Evolutionary conservation across 2,329 filamentous ascomycete genomes (phyloP).

Genomic region (Penicillium aurantiogriseum): DNA sequence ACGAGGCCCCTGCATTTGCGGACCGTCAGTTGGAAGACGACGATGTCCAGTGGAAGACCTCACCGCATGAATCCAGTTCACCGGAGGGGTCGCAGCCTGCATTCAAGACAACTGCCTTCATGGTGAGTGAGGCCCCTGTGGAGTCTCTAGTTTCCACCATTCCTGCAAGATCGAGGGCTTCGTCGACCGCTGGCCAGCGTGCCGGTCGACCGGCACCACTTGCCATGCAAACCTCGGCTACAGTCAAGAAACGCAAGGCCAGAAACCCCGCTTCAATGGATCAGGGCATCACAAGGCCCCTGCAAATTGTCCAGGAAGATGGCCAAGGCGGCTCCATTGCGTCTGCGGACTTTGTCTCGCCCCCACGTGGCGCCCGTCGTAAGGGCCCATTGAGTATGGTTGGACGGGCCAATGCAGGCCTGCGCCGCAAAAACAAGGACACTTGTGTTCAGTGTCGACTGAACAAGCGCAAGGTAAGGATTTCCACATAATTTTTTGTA

Average conservation of each 20-base stretch:
- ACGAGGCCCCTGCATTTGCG: constrained; percentile 30
- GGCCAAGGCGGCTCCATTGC: constrained; percentile 43
- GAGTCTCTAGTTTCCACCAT: constrained; percentile 30
- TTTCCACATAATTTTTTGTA: not conserved
- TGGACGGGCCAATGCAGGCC: constrained; percentile 42
- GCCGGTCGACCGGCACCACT: constrained; percentile 31
- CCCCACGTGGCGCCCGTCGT: constrained; percentile 43
- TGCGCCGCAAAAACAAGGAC: constrained; percentile 45
- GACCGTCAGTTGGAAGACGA: constrained; percentile 35
- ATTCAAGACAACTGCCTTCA: constrained; percentile 34
- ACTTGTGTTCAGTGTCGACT: constrained; percentile 46
- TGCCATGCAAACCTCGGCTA: constrained; percentile 32
- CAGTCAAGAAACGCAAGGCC: constrained; percentile 39
- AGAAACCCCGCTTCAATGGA: constrained; percentile 30
- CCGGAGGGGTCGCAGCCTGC: constrained; percentile 26
- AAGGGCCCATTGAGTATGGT: constrained; percentile 43
- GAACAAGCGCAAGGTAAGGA: constrained; percentile 45
- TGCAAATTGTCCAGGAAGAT: constrained; percentile 47
- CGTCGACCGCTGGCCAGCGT: constrained; percentile 26
- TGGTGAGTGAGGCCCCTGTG: constrained; percentile 35
- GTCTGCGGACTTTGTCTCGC: constrained; percentile 43
- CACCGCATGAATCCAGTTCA: constrained; percentile 25
- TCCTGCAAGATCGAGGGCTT: constrained; percentile 26
- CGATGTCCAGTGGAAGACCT: constrained; percentile 30
- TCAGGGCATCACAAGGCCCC: constrained; percentile 30